Evolutionary conservation across 1,284 basidiomycete genomes (phyloP), one percentile per base, ranked within the genome.

Genomic region (Fistulina hepatica): DNA sequence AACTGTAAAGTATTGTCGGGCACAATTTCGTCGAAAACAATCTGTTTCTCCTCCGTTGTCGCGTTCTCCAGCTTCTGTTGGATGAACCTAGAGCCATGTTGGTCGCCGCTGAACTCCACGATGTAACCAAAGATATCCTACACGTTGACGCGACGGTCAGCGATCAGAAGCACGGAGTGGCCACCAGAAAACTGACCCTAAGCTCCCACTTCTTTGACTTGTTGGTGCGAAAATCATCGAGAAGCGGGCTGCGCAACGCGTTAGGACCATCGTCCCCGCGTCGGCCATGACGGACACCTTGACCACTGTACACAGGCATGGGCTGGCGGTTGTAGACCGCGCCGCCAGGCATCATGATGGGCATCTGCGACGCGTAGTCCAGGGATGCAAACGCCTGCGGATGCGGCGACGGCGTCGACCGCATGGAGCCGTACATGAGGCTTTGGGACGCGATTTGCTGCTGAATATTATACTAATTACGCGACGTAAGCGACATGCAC

Each of bases 41-140:
- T 59, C 48, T 86, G 76, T 53, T 79, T 82, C 48, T 90, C 88
- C 46, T 90, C 85, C 28, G 71, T 71, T 3, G 73, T 68, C 5
- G 86, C 82, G 4, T 65, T 69, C 59, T 88, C 82, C 17, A 93
- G 66, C 53, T 83, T 83, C 55, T 86, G 80, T 56, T 95, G 82
- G 47, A 94, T 85, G 60, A 92, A 84, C 30, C 93, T 73, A 30
- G 91, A 90, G 19, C 92, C 85, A 52, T 93, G 86, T 57, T 97
- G 94, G 59, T 98, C 95, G 22, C 78, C 76, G 46, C 88, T 84
- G 57, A 98, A 97, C 56, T 97, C 95, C 37, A 89, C 82, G 36
- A 97, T 63, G 58, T 84, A 75, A 11, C 89, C 90, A 37, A 71
- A 71, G 50, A 98, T 83, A 52, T 95, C 91, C 81, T 89, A 56